A percentile compares a stretch with the other conserved stretches of the same genome.
Evolutionary conservation across 257 asterid species (phyloP).

Genomic region (Paulownia fortunei): DNA sequence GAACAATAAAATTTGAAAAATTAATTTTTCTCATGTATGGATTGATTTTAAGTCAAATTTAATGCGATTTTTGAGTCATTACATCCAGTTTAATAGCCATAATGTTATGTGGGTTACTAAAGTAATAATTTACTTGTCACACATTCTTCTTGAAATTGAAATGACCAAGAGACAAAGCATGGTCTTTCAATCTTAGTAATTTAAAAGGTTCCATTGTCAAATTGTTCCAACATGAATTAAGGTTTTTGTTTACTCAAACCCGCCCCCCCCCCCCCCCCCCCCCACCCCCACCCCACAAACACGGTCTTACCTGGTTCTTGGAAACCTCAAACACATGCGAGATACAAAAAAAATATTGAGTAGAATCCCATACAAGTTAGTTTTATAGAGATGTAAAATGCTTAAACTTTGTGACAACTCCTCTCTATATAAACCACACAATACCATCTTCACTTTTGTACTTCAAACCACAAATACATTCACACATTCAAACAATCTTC

Average conservation of each 20-base stretch:
- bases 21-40: too few species aligned
- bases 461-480: background rate
- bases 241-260: slow-evolving; percentile 36
- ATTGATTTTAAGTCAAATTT: background rate
- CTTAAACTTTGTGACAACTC: slow-evolving; percentile 11
- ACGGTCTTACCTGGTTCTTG: slow-evolving; percentile 28
- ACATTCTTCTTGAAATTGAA: slow-evolving; percentile 41
- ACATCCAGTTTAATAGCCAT: background rate
- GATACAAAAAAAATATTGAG: background rate
- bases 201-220: slow-evolving; percentile 31
- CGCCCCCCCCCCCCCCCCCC: too few species aligned
- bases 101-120: background rate
- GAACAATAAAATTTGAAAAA: too few species aligned
- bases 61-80: background rate
- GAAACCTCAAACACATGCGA: slow-evolving; percentile 38
- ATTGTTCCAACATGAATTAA: slow-evolving; percentile 38
- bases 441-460: slow-evolving; percentile 13
- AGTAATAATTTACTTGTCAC: slow-evolving; percentile 21
- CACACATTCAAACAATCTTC: background rate
- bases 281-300: slow-evolving; percentile 19
- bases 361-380: slow-evolving; percentile 30
- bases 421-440: slow-evolving; percentile 42
- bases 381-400: slow-evolving; percentile 25
- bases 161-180: slow-evolving; percentile 15
- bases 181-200: background rate